Evolutionary conservation across 1,284 basidiomycete genomes (phyloP), one percentile per base, ranked within the genome.

Genomic region (Rhizoctonia solani): DNA sequence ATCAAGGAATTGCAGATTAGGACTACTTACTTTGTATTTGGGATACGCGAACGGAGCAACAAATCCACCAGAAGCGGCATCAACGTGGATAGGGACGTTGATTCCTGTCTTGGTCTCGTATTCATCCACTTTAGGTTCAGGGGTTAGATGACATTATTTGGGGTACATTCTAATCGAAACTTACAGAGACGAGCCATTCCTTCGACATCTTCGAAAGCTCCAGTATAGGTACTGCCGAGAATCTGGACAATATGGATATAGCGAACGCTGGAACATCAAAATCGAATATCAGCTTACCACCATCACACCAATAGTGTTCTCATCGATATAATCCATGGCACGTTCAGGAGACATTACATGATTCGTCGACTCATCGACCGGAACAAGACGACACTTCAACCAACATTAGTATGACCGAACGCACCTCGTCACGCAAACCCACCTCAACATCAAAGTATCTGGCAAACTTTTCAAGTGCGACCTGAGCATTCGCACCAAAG

Each of bases 161-260:
- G n/a, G 3, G 30, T 13, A 29, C 27, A 21, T 34, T 8, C 30
- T 14, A 41, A 55, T 11, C 16, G 30, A 30, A 19, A 70, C 72
- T 42, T 50, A 73, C 72, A 82, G 21, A 92, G 81, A 63, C 88
- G 85, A 1, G 88, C 80, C 87, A 98, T 91, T 74, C 89, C 91
- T 75, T 92, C 85, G 49, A 98, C 95, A 23, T 90, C 87, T 74
- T 98, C 95, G 74, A 95, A 97, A 72, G 91, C 90, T 11, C 95
- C 95, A 1, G 95, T 97, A 78, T 96, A 96, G 14, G 95, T 97
- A 66, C 79, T 81, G 11, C 82, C 82, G 30, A 78, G 71, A 30
- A 73, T 66, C 41, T 61, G 69, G 50, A n/a, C 71, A 30, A 63
- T 68, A 13, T 46, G 53, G 56, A 37, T 6, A 61, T 34, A 32